phyloP scores from a whole-genome alignment of 352 stramenopile species.

The Globisporangium okanoganense region DNA sequence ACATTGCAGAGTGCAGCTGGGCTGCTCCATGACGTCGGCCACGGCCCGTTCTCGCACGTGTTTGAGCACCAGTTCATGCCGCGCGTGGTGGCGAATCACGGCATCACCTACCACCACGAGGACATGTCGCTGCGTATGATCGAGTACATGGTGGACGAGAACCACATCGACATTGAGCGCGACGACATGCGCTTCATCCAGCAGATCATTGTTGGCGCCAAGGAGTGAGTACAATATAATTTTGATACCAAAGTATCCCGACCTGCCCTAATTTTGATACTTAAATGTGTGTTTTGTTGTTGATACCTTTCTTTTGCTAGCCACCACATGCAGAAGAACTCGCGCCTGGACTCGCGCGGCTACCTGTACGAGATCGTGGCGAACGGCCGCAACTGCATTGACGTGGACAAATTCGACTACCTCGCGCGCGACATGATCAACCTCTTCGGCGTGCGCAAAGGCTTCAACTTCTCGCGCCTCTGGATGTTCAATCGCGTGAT shows the following conservation, averaged over 20 bases:
- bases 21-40: constrained; percentile 86
- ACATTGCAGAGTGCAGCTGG: constrained; percentile 58
- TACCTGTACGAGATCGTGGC: constrained; percentile 91
- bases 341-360: constrained; percentile 46
- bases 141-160: constrained; percentile 76
- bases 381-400: constrained; percentile 89
- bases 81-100: constrained; percentile 30
- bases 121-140: constrained; percentile 81
- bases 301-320: constrained; percentile 25
- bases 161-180: constrained; percentile 71
- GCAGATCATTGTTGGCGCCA: constrained; percentile 76
- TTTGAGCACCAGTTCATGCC: constrained; percentile 93
- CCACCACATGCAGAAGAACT: constrained; percentile 31
- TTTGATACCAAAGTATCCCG: neutral
- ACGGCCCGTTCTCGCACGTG: constrained; percentile 95
- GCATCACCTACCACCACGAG: constrained; percentile 67
- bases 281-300: constrained; percentile 3
- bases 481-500: constrained; percentile 87
- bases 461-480: constrained; percentile 73
- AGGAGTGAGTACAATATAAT: constrained; percentile 34
- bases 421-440: constrained; percentile 84
- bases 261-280: neutral
- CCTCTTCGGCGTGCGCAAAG: constrained; percentile 75
- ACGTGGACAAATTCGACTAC: constrained; percentile 93
- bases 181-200: constrained; percentile 75